A percentile compares a stretch with the other conserved stretches of the same genome.
phyloP scores from a whole-genome alignment of 352 stramenopile species.

The Phytopythium chamaehyphon region DNA sequence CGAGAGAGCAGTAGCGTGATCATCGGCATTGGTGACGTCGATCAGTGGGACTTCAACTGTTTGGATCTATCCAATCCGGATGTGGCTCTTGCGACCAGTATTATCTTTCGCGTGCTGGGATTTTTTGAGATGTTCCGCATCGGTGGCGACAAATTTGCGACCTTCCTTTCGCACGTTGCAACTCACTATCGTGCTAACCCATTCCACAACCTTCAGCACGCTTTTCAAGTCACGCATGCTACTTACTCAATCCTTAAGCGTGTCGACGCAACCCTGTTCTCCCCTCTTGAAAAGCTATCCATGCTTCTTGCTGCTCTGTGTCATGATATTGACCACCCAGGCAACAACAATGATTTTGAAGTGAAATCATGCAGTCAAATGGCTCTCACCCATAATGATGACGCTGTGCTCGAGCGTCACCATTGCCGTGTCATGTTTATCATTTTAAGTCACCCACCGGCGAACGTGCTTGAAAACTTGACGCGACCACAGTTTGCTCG shows the following conservation, averaged over 20 bases:
- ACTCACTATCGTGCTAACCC: constrained; percentile 61
- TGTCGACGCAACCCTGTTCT: constrained; percentile 44
- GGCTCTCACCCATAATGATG: constrained; percentile 78
- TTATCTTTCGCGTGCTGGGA: constrained; percentile 52
- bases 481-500: constrained; percentile 40
- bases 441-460: constrained; percentile 51
- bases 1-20: constrained; percentile 17
- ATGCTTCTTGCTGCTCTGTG: constrained; percentile 49
- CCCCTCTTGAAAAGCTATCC: background rate
- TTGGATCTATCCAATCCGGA: constrained; percentile 51
- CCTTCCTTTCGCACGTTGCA: constrained; percentile 52
- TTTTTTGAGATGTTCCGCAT: constrained; percentile 56
- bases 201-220: constrained; percentile 79
- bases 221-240: constrained; percentile 59
- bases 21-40: constrained; percentile 40
- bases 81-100: constrained; percentile 37
- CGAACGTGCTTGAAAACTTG: constrained; percentile 57
- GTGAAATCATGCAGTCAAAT: constrained; percentile 65
- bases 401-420: constrained; percentile 80
- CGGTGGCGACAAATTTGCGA: constrained; percentile 40
- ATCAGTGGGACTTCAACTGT: constrained; percentile 47
- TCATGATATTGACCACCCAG: constrained; percentile 79
- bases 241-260: constrained; percentile 45
- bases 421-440: constrained; percentile 70
- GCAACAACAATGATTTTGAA: constrained; percentile 84